phyloP scores from a whole-genome alignment of 495 filamentous ascomycete genomes.

The Tuber melanosporum region DNA sequence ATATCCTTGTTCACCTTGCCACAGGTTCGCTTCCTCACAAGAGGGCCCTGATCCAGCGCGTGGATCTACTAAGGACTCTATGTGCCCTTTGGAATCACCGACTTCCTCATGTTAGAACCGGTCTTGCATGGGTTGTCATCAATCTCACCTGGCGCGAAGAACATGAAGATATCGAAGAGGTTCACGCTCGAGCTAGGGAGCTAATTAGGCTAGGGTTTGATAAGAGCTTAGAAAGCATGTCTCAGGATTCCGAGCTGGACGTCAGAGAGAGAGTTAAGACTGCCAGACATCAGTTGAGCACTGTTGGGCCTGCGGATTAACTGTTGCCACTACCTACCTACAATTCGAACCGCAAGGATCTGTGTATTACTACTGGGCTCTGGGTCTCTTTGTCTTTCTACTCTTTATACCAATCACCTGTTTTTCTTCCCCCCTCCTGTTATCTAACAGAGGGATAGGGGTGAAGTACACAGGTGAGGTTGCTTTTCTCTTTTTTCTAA shows the following conservation, averaged over 20 bases:
- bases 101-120: slow-evolving; percentile 60
- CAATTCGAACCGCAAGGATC: neutral
- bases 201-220: slow-evolving; percentile 66
- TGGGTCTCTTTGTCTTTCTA: neutral
- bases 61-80: slow-evolving; percentile 56
- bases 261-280: slow-evolving; percentile 76
- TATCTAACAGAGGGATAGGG: neutral
- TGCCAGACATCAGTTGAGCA: slow-evolving; percentile 55
- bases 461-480: neutral
- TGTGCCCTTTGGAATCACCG: slow-evolving; percentile 66
- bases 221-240: slow-evolving; percentile 57
- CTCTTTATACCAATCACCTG: neutral
- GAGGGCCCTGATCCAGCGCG: slow-evolving; percentile 54
- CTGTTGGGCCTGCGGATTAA: slow-evolving; percentile 21
- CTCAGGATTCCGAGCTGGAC: slow-evolving; percentile 72
- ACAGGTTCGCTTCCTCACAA: slow-evolving; percentile 70
- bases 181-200: slow-evolving; percentile 58
- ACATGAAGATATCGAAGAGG: slow-evolving; percentile 54
- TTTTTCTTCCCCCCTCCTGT: neutral
- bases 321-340: neutral
- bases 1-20: slow-evolving; percentile 76
- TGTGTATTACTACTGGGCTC: neutral
- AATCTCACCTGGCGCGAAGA: slow-evolving; percentile 80
- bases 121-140: slow-evolving; percentile 71
- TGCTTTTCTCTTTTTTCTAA: neutral